Percentiles rank a stretch among this genome's conserved stretches.
Evolutionary conservation across 2,329 filamentous ascomycete species (phyloP).

Genomic region (Fusarium sp.): DNA sequence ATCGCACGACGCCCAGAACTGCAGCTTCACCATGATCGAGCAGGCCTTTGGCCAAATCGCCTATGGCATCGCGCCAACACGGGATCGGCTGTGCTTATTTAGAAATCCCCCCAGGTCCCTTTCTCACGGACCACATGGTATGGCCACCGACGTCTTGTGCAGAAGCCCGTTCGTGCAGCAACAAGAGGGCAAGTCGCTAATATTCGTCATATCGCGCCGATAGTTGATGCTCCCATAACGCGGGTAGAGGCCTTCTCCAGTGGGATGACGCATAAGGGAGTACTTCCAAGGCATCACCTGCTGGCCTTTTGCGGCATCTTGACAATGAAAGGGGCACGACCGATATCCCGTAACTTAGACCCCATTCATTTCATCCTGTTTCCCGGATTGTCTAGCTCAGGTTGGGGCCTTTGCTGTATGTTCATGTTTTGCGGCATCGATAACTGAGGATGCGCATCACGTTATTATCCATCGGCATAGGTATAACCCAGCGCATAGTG

Average conservation of each 20-base stretch:
- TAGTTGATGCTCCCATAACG: constrained; percentile 8
- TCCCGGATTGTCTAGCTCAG: constrained; percentile 14
- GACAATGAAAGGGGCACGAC: constrained; percentile 7
- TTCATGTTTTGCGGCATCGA: not conserved
- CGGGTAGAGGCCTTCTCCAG: constrained; percentile 4
- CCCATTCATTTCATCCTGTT: constrained; percentile 4
- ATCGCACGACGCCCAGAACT: constrained; percentile 42
- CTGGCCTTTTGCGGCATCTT: constrained; percentile 15
- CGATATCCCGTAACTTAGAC: not conserved
- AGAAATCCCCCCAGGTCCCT: constrained; percentile 22
- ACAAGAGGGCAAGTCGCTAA: constrained; percentile 8
- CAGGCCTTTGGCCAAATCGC: constrained; percentile 18
- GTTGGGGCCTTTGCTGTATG: not conserved
- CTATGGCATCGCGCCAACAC: constrained; percentile 32
- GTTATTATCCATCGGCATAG: constrained; percentile 8
- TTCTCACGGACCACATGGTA: constrained; percentile 35
- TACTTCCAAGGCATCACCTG: constrained; percentile 30
- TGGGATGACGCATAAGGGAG: constrained; percentile 28
- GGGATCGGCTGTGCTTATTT: constrained; percentile 25
- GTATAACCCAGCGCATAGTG: not conserved
- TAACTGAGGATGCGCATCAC: constrained; percentile 7
- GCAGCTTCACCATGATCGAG: constrained; percentile 35
- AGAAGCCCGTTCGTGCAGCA: constrained; percentile 17
- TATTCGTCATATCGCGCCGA: constrained; percentile 31
- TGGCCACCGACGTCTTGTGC: constrained; percentile 30